These are phyloP conservation scores for Ogataea minuta DNA, from an alignment of 805 yeast species.

Conservation along the genomic window DNA sequence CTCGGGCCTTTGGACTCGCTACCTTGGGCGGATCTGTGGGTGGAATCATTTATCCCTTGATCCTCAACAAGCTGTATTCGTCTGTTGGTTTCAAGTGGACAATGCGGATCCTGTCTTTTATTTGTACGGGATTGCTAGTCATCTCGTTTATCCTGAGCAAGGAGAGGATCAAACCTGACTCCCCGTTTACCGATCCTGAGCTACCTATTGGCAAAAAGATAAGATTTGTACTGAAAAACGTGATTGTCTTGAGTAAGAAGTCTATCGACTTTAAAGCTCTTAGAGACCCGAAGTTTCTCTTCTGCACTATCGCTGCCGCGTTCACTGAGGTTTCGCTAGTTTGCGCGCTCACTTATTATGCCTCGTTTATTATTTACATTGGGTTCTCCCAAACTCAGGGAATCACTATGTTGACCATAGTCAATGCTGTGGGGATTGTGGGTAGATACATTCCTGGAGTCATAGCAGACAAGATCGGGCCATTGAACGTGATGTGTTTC, in stretches of 20 bases:
- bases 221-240: slow-evolving; percentile 12
- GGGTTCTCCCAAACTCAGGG: slow-evolving; percentile 41
- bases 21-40: slow-evolving; percentile 64
- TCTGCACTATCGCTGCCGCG: slow-evolving; percentile 39
- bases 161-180: slow-evolving; percentile 32
- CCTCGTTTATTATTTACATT: slow-evolving; percentile 42
- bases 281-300: slow-evolving; percentile 37
- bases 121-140: slow-evolving; percentile 22
- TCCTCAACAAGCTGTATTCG: slow-evolving; percentile 44
- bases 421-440: slow-evolving; percentile 47
- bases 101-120: slow-evolving; percentile 46
- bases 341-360: slow-evolving; percentile 41
- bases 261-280: slow-evolving; percentile 33
- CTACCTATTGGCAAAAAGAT: slow-evolving; percentile 8
- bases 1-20: slow-evolving; percentile 32
- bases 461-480: slow-evolving; percentile 53
- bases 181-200: slow-evolving; percentile 12
- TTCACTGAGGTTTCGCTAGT: slow-evolving; percentile 41
- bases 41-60: slow-evolving; percentile 59
- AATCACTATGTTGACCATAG: slow-evolving; percentile 44
- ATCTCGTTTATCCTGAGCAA: slow-evolving; percentile 35
- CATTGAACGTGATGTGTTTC: slow-evolving; percentile 52
- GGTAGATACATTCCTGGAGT: slow-evolving; percentile 58
- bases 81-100: slow-evolving; percentile 62
- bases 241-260: slow-evolving; percentile 20